Evolutionary conservation across 805 yeast species (phyloP), one percentile per base, ranked within the genome.

Genomic region (Naumovozyma castellii): DNA sequence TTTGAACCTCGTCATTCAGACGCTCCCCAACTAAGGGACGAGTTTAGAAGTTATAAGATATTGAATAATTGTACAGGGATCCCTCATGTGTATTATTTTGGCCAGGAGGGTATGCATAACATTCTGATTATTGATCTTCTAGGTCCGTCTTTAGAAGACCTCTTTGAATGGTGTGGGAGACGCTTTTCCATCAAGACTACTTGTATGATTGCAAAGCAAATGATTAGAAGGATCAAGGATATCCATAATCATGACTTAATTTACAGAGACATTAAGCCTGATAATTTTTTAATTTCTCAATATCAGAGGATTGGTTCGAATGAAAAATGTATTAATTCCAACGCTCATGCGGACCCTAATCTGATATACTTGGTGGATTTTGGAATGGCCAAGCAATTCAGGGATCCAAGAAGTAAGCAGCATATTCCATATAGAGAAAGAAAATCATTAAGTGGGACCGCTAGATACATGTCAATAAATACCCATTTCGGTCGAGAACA

Each of bases 401-500:
- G 92, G 52, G 88, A 84, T 53, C 88, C 90, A 25, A 71, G 77
- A 50, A 78, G 90, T 0, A 80, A 80, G 52, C 82, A 75, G 48
- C 94, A 83, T 61, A 83, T 83, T 42, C 92, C 92, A 9, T 83
- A 83, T 59, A 71, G 88, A 50, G 94, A 83, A 59, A 70, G 80
- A 51, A 83, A 83, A 57, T 79, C 90, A 2, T 66, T 83, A 53
- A 77, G 85, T 61, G 94, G 94, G 16, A 83, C 94, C 1, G 92
- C 92, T 9, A 72, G 94, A 54, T 83, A 83, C 60, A 83, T 83
- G 94, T 81, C 90, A 9, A 83, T 83, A 43, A 83, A 83, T 62
- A 83, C 94, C n/a, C 94, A 83, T 65, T 64, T 83, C 53, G 92
- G 92, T 2, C 70, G 88, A 52, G 94, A 83, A 56, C 94, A 83